phyloP scores from a whole-genome alignment of 140 eudicot species.

The Stevia rebaudiana region DNA sequence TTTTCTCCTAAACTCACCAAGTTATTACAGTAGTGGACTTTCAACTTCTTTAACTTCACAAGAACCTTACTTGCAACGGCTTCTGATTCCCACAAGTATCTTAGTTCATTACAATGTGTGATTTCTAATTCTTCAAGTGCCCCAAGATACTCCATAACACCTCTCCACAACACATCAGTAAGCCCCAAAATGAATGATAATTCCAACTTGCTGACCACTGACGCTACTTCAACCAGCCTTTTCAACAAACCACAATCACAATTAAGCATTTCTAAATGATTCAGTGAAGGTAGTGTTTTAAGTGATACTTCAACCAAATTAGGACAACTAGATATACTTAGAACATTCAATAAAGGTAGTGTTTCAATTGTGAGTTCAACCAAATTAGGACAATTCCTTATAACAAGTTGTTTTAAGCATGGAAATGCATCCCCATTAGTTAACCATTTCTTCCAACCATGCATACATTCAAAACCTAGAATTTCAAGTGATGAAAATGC shows the following conservation, averaged over 20 bases:
- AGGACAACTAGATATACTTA: constrained; percentile 3
- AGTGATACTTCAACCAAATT: constrained; percentile 5
- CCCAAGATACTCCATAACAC: not conserved
- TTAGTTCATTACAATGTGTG: not conserved
- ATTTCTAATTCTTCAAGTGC: constrained; percentile 11
- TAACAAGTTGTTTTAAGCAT: not conserved
- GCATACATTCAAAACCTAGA: not conserved
- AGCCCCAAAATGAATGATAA: not conserved
- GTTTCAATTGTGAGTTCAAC: constrained; percentile 2
- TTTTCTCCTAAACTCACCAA: constrained; percentile 5
- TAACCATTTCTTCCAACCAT: constrained; percentile 15
- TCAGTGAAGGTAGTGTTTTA: not conserved
- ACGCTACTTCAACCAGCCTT: constrained; percentile 3
- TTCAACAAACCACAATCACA: not conserved
- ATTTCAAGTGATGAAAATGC: constrained; percentile 11
- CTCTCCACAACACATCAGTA: constrained; percentile 9
- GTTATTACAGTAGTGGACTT: not conserved
- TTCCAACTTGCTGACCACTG: not conserved
- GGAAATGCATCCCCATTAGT: not conserved
- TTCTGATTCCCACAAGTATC: not conserved
- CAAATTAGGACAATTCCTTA: not conserved
- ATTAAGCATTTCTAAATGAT: not conserved
- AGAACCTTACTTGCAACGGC: not conserved
- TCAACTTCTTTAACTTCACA: not conserved
- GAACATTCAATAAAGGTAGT: not conserved